Conservation (phyloP, 2,329 filamentous ascomycete species). For the Exophiala bonariae region DNA sequence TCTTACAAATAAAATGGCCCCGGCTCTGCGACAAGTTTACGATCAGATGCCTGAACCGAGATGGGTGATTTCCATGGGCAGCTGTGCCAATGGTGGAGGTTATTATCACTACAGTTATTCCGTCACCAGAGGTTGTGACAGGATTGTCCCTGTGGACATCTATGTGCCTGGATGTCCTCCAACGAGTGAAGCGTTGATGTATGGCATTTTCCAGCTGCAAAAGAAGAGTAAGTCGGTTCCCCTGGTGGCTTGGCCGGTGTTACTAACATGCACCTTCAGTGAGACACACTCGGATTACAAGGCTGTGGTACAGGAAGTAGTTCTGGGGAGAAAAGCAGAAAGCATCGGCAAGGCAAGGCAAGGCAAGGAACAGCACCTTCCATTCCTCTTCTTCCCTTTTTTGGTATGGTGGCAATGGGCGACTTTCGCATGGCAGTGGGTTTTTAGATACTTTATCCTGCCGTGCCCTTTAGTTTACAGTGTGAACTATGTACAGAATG, state of each 20-base stretch:
- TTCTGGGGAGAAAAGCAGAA: too few species aligned
- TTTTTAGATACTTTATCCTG: too few species aligned
- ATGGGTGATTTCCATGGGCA: constrained; percentile 85
- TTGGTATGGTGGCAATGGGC: too few species aligned
- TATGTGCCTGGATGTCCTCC: constrained; percentile 73
- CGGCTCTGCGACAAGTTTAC: constrained; percentile 85
- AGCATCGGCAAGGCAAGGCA: too few species aligned
- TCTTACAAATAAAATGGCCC: constrained; percentile 94
- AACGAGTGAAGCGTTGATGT: constrained; percentile 54
- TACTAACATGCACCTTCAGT: constrained; percentile 35
- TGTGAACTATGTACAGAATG: too few species aligned
- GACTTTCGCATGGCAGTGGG: too few species aligned
- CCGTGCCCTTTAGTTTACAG: too few species aligned
- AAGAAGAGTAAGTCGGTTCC: constrained; percentile 56
- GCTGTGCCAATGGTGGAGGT: constrained; percentile 79
- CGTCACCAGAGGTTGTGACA: constrained; percentile 72
- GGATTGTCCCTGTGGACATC: constrained; percentile 76
- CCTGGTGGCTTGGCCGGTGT: neutral
- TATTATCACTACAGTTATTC: constrained; percentile 87
- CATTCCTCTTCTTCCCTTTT: too few species aligned
- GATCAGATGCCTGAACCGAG: constrained; percentile 93
- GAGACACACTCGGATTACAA: constrained; percentile 45
- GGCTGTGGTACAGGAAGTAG: constrained; percentile 57
- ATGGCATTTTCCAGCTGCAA: constrained; percentile 72
- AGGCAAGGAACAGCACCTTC: too few species aligned